These are phyloP conservation scores for Stemphylium lycopersici DNA, from an alignment of 2,329 filamentous ascomycete species.

Conservation along the genomic window DNA sequence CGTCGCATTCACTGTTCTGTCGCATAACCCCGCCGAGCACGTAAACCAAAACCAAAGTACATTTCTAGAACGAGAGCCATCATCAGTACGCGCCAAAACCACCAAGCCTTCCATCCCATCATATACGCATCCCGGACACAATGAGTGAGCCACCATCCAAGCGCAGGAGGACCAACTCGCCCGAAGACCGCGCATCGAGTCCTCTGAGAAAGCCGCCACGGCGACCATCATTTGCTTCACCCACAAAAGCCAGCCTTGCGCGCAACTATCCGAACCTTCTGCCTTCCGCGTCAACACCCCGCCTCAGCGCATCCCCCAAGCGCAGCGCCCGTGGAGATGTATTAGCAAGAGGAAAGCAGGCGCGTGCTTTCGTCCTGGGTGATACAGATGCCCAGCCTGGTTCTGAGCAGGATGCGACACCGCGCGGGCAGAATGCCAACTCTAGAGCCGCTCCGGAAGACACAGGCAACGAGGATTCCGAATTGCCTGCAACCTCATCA, in stretches of 20 bases:
- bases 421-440: neutral
- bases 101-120: neutral
- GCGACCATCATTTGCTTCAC: conserved; percentile 48
- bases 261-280: conserved; percentile 47
- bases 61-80: conserved; percentile 2
- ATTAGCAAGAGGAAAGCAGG: conserved; percentile 27
- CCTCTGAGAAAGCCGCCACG: conserved; percentile 41
- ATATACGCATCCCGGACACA: neutral
- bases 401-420: neutral
- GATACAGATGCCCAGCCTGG: conserved; percentile 11
- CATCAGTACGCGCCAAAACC: neutral
- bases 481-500: conserved; percentile 31
- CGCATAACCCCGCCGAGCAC: conserved; percentile 10
- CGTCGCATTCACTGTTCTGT: conserved; percentile 26
- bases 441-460: neutral
- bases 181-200: conserved; percentile 28
- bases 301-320: conserved; percentile 6
- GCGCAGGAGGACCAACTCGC: conserved; percentile 43
- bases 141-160: conserved; percentile 47
- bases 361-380: conserved; percentile 27
- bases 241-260: conserved; percentile 49
- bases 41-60: neutral
- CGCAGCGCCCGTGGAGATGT: conserved; percentile 16
- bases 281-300: conserved; percentile 24
- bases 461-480: conserved; percentile 16